Base-by-base conservation (phyloP, 176 grass and related monocot genomes). In the Musa troglodytarum region DNA sequence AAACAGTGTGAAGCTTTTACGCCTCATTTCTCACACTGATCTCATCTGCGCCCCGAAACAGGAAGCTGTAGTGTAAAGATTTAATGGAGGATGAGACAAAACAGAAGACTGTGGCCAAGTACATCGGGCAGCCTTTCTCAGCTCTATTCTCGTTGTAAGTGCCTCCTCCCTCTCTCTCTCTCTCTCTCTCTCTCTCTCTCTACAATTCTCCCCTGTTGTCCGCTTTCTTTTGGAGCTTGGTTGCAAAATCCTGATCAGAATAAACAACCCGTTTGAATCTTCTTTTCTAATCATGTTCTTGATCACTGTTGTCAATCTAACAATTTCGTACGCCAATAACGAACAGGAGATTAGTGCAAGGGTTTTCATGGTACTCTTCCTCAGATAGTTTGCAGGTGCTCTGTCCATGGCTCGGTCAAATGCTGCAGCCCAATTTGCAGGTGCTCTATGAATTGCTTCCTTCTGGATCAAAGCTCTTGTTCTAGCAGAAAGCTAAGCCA, bases 81-180 rank as follows among this genome's bases (percentile, higher is more conserved):
- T 61, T 61, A 61, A 61, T 61, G 57, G 57, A 61, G 67, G 67
- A 69, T 16, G 34, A 19, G 67, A 69, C 67, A 69, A 17, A 69
- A 43, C 34, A 50, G 29, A 19, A 49, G 34, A 69, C 9, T 69
- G 67, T 20, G 26, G 17, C 67, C 43, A 69, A 69, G 67, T 69
- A 69, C 67, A 50, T 34, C 13, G 14, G 16, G 34, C 67, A 69
- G 67, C 67, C 67, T 69, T 69, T 69, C 67, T 69, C 67, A 50
- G 67, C 67, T 50, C 67, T n/a, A 61, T 50, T 69, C 49, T 69
- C 67, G 67, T 69, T 50, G 28, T n/a, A 69, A 69, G 67, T 69
- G 67, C 67, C 23, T 22, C 61, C 20, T 43, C 29, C 3, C 19
- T 62, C 16, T 21, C 15, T 21, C 65, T 19, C 65, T 68, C 65